Evolutionary conservation across 1,284 basidiomycete genomes (phyloP), one percentile per base, ranked within the genome.

Genomic region (Cronartium quercuum): DNA sequence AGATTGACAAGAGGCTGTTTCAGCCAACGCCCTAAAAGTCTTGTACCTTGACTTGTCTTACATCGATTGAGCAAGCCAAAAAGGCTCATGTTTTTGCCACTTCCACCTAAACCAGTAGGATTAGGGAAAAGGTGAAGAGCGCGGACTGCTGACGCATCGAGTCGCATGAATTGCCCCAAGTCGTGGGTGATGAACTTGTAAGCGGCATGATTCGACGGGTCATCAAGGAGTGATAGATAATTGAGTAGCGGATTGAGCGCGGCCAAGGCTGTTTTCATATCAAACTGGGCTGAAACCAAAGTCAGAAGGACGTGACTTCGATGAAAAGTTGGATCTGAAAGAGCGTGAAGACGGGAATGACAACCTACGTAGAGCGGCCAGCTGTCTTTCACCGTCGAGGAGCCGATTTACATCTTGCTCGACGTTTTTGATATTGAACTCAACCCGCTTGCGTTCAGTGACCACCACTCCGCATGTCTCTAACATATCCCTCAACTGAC

Each of bases 1-100:
- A 92, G 83, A 81, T 97, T 97, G 55, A 98, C 88, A 37, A 98
- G 84, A 1, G 96, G 96, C 82, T 98, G 96, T 82, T 97, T 98
- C 70, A 99, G 84, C 95, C 95, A 99, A 75, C 90, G 90, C 0
- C 88, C 91, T 1, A 99, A 85, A 71, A 97, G 82, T 69, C 96
- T 85, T n/a, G 91, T 89, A 0, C 96, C 96, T 81, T 98, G 96
- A 0, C 91, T 89, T 0, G 96, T 98, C 83, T 95, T 96, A 85
- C 96, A 98, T 78, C 90, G 91, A 82, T 98, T 97, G 77, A 98
- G 82, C 24, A 97, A 84, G 0, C 94, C 94, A 75, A 92, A 89
- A 4, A 99, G 82, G 24, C 92, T 96, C 66, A 91, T 91, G 78
- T 91, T 93, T 80, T 90, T 90, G 68, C 87, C 81, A 5, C 82